Evolutionary conservation across 768 basidiomycete genomes (phyloP).

Genomic region (Trametes cubensis): DNA sequence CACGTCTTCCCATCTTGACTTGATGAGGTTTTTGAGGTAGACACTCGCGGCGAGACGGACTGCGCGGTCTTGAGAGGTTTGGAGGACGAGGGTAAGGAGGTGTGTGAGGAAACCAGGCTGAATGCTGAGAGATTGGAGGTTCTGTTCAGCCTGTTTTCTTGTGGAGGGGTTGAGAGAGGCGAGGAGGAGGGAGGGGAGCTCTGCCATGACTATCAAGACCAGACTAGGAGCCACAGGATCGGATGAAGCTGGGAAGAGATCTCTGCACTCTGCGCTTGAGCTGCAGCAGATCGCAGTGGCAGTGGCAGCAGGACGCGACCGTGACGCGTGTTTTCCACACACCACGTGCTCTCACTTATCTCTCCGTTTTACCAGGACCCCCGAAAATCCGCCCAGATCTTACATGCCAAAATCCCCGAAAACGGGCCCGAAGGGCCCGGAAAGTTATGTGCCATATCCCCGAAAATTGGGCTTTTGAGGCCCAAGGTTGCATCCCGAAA

Average conservation of each 20-base stretch:
- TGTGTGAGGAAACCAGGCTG: conserved; percentile 81
- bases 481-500: too few species aligned
- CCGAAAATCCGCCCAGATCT: too few species aligned
- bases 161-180: conserved; percentile 70
- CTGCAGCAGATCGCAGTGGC: neutral
- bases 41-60: conserved; percentile 84
- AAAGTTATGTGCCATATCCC: too few species aligned
- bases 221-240: conserved; percentile 9
- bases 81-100: conserved; percentile 78
- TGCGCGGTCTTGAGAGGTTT: conserved; percentile 62
- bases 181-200: conserved; percentile 69
- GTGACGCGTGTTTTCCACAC: conserved; percentile 8
- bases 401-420: too few species aligned
- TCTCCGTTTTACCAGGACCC: too few species aligned
- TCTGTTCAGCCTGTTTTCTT: conserved; percentile 81
- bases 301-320: conserved; percentile 4
- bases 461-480: too few species aligned
- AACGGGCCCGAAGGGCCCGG: too few species aligned
- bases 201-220: conserved; percentile 50
- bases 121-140: conserved; percentile 62
- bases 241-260: neutral
- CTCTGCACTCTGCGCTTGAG: neutral
- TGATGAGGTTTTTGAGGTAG: conserved; percentile 91
- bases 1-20: conserved; percentile 88
- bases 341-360: conserved; percentile 7